Evolutionary conservation across 768 basidiomycete genomes (phyloP), one percentile per base, ranked within the genome.

Genomic region (Tulasnella sp.): DNA sequence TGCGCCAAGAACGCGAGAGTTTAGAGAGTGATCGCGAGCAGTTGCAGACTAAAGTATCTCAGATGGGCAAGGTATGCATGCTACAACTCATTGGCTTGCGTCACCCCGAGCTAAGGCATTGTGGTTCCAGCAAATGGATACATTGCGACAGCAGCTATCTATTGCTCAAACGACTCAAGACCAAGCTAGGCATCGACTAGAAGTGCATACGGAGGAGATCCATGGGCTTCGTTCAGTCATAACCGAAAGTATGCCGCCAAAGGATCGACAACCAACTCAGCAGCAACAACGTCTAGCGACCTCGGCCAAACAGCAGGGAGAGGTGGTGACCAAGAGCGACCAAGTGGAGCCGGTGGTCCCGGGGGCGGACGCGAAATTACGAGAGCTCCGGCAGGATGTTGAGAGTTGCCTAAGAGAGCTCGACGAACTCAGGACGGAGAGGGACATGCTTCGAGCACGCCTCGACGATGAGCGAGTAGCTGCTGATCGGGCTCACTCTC

Each of bases 351-450:
- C 47, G 11, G 27, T n/a, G 2, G 83, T 92, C n/a, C 77, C 79
- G 3, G 69, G 68, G 0, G 76, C 94, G 30, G 85, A 92, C 65
- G 74, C 78, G 3, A 90, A 94, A 67, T 76, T 95, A 23, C 75
- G 75, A 59, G 82, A 86, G 8, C 86, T 95, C 17, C 78, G 81
- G 58, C 76, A 78, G 51, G 86, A 90, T 61, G 89, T 88, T 0
- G 85, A 87, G 63, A 77, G 77, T 5, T 85, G 92, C 67, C 87
- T 88, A 17, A 78, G 78, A 17, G 90, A 94, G 69, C 70, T 95
- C 61, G 86, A 82, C 63, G 71, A 75, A 8, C 73, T 90, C 43
- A 77, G 81, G 9, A 68, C 70, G 13, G 84, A 89, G 72, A 87
- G 88, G 67, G 84, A 85, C 64, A 42, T 24, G 30, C 51, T 50